Evolutionary conservation across 228 moss, liverwort and hornwort genomes (phyloP), one percentile per base, ranked within the genome.

Genomic region (Sphagnum fallax): DNA sequence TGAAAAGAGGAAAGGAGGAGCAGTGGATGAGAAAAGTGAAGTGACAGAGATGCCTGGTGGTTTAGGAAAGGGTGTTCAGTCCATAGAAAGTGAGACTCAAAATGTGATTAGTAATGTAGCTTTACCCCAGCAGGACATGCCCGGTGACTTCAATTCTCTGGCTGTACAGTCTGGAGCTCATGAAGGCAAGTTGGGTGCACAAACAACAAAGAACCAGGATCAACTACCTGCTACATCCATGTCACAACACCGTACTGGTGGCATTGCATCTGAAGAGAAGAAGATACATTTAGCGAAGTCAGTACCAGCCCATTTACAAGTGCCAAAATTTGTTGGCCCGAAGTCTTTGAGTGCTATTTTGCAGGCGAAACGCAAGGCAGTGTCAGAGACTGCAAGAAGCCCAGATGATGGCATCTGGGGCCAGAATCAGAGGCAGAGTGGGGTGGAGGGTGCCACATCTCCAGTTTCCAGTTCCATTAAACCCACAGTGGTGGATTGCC

Each of bases 271-370:
- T 13, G 81, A 84, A 50, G 87, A 88, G 67, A 81, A 69, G 66
- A 88, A 84, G 60, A 70, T 70, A 13, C 81, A 71, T 52, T 53
- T 77, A 67, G 79, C 77, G 50, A 88, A 83, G 60, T 72, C 73
- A 52, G 73, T 82, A 10, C 4, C 61, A 32, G 79, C 73, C 50
- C 32, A 32, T 32, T 32, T 32, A 32, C 79, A 75, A 52, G 52
- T 75, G 50, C 63, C 79, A 55, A 77, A 50, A 61, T 88, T 88
- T 79, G 84, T 79, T 59, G 84, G 87, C 18, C 87, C 84, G 4
- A 88, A 88, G 58, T 82, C 87, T 16, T 69, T 88, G 53, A 84
- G 79, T 74, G 84, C 71, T 12, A 79, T 88, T 65, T 73, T 88
- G 60, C 79, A 70, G 63, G 84, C 77, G 51, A 88, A 88, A 70